These are phyloP conservation scores for Metschnikowia aberdeeniae DNA, from an alignment of 805 yeast species.

Conservation along the genomic window DNA sequence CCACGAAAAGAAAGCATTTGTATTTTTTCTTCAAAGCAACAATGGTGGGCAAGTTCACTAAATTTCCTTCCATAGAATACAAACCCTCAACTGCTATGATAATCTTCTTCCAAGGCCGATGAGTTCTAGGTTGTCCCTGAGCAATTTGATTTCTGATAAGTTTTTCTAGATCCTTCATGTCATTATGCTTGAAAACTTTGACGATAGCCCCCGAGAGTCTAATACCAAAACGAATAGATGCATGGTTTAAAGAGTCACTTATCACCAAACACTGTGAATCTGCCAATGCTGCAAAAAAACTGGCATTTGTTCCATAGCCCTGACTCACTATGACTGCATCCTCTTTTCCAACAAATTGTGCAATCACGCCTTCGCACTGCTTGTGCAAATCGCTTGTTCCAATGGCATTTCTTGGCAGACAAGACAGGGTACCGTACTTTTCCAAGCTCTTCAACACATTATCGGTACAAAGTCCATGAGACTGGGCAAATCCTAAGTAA, in stretches of 20 bases:
- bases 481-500: constrained; percentile 95
- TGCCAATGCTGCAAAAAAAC: constrained; percentile 74
- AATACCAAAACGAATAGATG: constrained; percentile 92
- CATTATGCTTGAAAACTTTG: constrained; percentile 87
- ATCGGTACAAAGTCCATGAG: constrained; percentile 87
- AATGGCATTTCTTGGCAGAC: constrained; percentile 69
- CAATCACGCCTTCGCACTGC: constrained; percentile 71
- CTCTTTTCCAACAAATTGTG: constrained; percentile 87
- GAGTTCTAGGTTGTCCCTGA: constrained; percentile 91
- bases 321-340: constrained; percentile 82
- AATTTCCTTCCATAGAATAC: constrained; percentile 89
- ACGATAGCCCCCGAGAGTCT: constrained; percentile 91
- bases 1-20: constrained; percentile 85
- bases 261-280: constrained; percentile 87
- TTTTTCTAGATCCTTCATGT: constrained; percentile 74
- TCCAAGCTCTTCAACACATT: constrained; percentile 59
- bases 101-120: constrained; percentile 93
- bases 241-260: constrained; percentile 92
- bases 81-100: constrained; percentile 87
- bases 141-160: constrained; percentile 79
- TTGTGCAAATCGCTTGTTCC: constrained; percentile 77
- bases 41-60: constrained; percentile 74
- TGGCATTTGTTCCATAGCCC: constrained; percentile 96
- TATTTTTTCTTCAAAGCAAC: constrained; percentile 76
- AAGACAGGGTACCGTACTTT: constrained; percentile 71